Evolutionary conservation across 306 rosid species (phyloP), one percentile per base, ranked within the genome.

Genomic region (Dryas octopetala): DNA sequence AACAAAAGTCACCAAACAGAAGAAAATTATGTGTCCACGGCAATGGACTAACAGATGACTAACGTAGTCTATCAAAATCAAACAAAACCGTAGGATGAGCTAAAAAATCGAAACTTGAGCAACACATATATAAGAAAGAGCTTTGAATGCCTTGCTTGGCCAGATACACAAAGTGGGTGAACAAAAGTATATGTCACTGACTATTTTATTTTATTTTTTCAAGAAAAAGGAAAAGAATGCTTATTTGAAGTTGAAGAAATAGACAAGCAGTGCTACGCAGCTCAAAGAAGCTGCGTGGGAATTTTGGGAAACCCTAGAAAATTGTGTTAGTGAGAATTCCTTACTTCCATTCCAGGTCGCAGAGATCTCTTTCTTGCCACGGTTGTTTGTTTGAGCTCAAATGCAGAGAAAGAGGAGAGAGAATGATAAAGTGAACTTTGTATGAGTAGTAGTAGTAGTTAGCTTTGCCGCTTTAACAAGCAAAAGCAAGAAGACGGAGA

Each of bases 401-500:
- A 76, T 83, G 75, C 32, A 75, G 82, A 79, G 70, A 81, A 89
- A 88, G 80, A 58, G 17, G 90, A 88, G 81, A 58, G 17, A 67
- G 66, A 70, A 23, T n/a, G 49, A 54, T 53, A 62, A 14, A 71
- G 82, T 7, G 65, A 45, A 55, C 71, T 81, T 82, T 75, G 83
- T 74, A 75, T 53, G 85, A 78, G 76, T 19, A 17, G 64, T 28
- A 43, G 17, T 62, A 40, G 66, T 52, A 73, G 90, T 85, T 75
- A 75, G 83, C 90, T 84, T 90, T 89, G 91, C 91, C 90, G 94
- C 88, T 86, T 84, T 74, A 60, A 68, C 55, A 90, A 90, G 95
- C 96, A 85, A 87, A 70, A 77, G 75, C 58, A 28, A 2, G n/a
- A 48, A 32, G 80, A 65, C 50, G 32, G 47, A 46, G 40, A 45